A percentile compares a stretch with the other conserved stretches of the same genome.
phyloP scores from a whole-genome alignment of 495 filamentous ascomycete species.

The Xylaria telfairii region DNA sequence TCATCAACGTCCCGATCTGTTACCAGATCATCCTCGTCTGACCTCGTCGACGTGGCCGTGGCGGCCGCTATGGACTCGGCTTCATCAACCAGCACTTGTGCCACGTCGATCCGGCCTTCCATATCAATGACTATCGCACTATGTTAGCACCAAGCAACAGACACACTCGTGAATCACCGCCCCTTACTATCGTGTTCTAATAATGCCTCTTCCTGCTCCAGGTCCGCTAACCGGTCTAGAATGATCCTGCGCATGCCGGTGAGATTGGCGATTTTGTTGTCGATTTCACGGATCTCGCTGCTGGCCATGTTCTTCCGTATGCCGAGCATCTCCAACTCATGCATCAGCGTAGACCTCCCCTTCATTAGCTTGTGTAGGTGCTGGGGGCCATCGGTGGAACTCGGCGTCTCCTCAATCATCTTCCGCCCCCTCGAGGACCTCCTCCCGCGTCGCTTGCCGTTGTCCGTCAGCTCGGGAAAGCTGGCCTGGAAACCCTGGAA shows the following conservation, averaged over 20 bases:
- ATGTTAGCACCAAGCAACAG: conserved; percentile 34
- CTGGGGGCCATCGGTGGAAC: conserved; percentile 61
- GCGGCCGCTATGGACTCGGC: conserved; percentile 62
- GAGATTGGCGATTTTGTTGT: conserved; percentile 94
- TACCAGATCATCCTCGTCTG: conserved; percentile 58
- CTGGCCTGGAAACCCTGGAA: conserved; percentile 97
- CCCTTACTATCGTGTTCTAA: conserved; percentile 83
- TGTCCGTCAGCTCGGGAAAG: conserved; percentile 74
- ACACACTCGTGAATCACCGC: conserved; percentile 16
- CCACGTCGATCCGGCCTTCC: conserved; percentile 84
- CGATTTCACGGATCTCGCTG: conserved; percentile 93
- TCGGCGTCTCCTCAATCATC: conserved; percentile 67
- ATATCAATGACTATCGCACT: conserved; percentile 71
- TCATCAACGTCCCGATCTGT: conserved; percentile 62
- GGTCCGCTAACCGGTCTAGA: conserved; percentile 81
- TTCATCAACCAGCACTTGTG: conserved; percentile 77
- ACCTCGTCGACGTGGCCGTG: conserved; percentile 58
- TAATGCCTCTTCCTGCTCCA: conserved; percentile 91
- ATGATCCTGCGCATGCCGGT: conserved; percentile 94
- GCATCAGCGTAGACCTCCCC: conserved; percentile 76
- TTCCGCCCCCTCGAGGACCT: conserved; percentile 74
- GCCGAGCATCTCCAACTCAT: conserved; percentile 86
- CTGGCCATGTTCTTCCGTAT: conserved; percentile 98
- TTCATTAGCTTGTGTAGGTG: conserved; percentile 73
- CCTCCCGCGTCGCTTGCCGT: conserved; percentile 72